A percentile compares a stretch with the other conserved stretches of the same genome.
These are phyloP conservation scores for Colletotrichum musae DNA, from an alignment of 2,329 filamentous ascomycete species.

Conservation along the genomic window DNA sequence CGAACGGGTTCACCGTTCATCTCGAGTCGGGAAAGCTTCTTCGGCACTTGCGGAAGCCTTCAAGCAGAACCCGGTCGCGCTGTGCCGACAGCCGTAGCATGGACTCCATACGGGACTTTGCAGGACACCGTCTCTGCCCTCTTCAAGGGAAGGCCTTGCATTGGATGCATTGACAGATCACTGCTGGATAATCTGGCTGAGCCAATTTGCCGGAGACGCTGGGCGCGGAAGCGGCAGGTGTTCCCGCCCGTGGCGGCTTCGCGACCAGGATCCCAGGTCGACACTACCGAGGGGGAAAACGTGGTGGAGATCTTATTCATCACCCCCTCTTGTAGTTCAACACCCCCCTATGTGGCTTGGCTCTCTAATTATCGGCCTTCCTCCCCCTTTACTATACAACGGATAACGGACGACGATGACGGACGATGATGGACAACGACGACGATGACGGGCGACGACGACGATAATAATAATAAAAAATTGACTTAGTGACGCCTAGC, in stretches of 20 bases:
- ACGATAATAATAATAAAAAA: no score
- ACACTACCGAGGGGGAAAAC: not conserved
- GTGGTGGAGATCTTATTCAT: not conserved
- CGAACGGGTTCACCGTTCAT: constrained; percentile 15
- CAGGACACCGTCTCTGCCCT: not conserved
- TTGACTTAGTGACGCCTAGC: no score
- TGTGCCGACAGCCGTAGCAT: constrained; percentile 23
- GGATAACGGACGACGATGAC: no score
- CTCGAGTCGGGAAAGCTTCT: constrained; percentile 16
- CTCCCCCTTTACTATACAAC: no score
- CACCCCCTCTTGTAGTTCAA: no score
- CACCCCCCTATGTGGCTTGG: no score
- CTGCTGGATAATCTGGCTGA: constrained; percentile 9
- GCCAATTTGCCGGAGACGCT: constrained; percentile 17
- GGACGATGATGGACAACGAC: no score
- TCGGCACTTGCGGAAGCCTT: constrained; percentile 22
- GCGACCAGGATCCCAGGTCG: constrained; percentile 1
- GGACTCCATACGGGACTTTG: not conserved
- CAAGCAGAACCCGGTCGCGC: constrained; percentile 8
- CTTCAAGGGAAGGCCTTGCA: constrained; percentile 1
- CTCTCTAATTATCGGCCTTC: no score
- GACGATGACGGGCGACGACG: no score
- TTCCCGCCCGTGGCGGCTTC: constrained; percentile 2
- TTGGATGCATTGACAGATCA: constrained; percentile 12
- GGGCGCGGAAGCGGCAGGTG: constrained; percentile 12